phyloP scores from a whole-genome alignment of 106 monocot genomes.

The Narthecium ossifragum region DNA sequence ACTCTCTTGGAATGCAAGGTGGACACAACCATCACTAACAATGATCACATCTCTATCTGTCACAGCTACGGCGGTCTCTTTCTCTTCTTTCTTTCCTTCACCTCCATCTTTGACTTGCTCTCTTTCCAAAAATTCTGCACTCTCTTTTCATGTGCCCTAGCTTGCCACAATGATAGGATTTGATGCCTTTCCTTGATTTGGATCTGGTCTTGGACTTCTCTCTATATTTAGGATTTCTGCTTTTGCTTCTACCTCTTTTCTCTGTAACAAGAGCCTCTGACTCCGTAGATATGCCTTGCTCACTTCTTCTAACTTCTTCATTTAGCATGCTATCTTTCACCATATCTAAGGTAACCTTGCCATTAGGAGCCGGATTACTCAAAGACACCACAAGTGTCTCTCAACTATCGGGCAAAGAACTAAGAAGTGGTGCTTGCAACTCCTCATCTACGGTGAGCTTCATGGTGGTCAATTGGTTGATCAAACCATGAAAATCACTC shows the following conservation, averaged over 20 bases:
- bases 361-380: slow-evolving; percentile 1
- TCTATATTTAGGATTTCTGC: too few relatives aligned
- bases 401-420: neutral
- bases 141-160: neutral
- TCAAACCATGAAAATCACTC: neutral
- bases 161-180: slow-evolving; percentile 2
- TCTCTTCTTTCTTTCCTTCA: slow-evolving; percentile 1
- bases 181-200: neutral
- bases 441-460: neutral
- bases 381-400: slow-evolving; percentile 1
- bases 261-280: neutral
- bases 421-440: neutral
- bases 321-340: neutral
- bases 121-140: neutral
- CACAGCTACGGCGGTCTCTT: neutral
- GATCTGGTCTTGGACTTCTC: neutral
- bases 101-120: neutral
- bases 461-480: neutral
- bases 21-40: slow-evolving; percentile 3
- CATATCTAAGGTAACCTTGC: neutral
- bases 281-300: neutral
- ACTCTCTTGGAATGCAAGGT: neutral
- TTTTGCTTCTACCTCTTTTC: slow-evolving; percentile 1
- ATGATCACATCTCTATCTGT: neutral
- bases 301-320: neutral